These are phyloP conservation scores for Plasmodium ovale DNA, from an alignment of 169 alveolate species.

Conservation along the genomic window DNA sequence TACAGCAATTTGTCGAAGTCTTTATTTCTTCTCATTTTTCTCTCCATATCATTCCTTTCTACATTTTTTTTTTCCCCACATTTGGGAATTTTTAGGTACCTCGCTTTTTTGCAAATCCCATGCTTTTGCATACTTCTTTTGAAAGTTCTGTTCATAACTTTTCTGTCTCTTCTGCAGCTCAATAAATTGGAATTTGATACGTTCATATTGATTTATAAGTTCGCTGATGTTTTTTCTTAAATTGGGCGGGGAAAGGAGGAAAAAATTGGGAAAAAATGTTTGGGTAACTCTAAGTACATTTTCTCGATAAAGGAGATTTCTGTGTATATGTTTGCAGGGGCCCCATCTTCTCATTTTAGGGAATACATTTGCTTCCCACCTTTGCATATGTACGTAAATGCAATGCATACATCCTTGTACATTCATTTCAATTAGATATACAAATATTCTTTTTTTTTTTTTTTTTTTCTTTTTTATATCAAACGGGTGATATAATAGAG, in stretches of 20 bases:
- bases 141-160: constrained; percentile 53
- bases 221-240: constrained; percentile 44
- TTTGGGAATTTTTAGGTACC: neutral
- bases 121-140: constrained; percentile 58
- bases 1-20: neutral
- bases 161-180: constrained; percentile 63
- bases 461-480: neutral
- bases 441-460: neutral
- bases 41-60: neutral
- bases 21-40: neutral
- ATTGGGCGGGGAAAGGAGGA: neutral
- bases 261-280: neutral
- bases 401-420: too few relatives aligned
- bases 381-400: too few relatives aligned
- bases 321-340: too few relatives aligned
- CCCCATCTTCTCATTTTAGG: too few relatives aligned
- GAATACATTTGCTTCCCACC: too few relatives aligned
- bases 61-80: neutral
- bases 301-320: too few relatives aligned
- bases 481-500: neutral
- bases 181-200: constrained; percentile 61
- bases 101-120: constrained; percentile 67
- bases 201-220: constrained; percentile 55
- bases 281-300: neutral
- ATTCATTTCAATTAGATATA: too few relatives aligned